Base-by-base conservation (phyloP, 768 basidiomycete genomes). In the Clitopilus passeckerianus region DNA sequence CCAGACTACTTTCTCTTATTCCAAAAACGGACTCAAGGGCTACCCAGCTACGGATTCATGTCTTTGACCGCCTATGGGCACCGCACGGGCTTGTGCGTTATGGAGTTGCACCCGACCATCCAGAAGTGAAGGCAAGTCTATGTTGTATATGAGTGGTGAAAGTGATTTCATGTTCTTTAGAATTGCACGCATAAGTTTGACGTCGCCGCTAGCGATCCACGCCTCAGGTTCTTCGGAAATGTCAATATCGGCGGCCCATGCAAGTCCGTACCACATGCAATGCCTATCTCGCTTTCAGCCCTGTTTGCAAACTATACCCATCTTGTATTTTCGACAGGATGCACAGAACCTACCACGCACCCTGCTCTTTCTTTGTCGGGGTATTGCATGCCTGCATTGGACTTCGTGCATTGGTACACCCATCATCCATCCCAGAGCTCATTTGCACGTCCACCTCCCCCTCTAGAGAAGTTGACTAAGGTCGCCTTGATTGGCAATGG, bases 111-210 rank as follows among this genome's bases (percentile, higher is more conserved):
- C 96, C 96, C 46, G 96, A 98, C 75, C 96, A 98, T 72, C 94
- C 97, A 9, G 96, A 98, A 76, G 95, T 98, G 72, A 99, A 98
- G 85, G 96, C 73, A 64, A 70, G 76, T 66, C 34, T 20, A 27
- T 18, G 46, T 18, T 22, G 4, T 54, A 50, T 10, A 30, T 14
- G 27, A 46, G 46, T 61, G 24, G 18, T 22, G 16, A 52, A 56
- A 33, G 44, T 34, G 6, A 5, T 50, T 50, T 50, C 46, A 50
- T 50, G 22, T 20, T 23, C 53, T 62, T 37, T 53, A 98, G 95
- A 98, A 98, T 72, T 97, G 95, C 74, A 93, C 90, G 22, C 86
- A 96, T 74, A 98, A 96, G 77, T 98, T 99, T 65, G 93, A 96
- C 67, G 75, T 80, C 24, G 81, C 87, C 1, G 91, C 93, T 0